A percentile compares a stretch with the other conserved stretches of the same genome.
These are phyloP conservation scores for Ophiostoma quercus DNA, from an alignment of 2,329 filamentous ascomycete genomes.

Conservation along the genomic window DNA sequence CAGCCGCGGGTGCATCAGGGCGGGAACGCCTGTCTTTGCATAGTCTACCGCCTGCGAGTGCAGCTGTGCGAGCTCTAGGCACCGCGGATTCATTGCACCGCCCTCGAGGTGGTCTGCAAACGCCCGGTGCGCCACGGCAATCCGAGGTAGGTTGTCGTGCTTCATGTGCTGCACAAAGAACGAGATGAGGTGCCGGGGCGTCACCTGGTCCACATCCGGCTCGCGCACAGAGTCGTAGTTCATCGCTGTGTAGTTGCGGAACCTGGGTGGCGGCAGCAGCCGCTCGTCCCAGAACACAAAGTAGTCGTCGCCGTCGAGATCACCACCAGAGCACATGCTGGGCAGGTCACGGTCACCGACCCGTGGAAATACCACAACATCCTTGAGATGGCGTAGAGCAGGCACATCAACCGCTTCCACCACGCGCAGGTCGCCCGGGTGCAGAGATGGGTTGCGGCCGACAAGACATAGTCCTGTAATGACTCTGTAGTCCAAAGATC, in stretches of 20 bases:
- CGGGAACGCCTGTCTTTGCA: constrained; percentile 79
- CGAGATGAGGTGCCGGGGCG: constrained; percentile 64
- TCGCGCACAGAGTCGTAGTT: constrained; percentile 60
- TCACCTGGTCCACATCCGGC: constrained; percentile 56
- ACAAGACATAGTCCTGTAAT: constrained; percentile 75
- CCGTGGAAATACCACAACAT: constrained; percentile 78
- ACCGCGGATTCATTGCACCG: constrained; percentile 64
- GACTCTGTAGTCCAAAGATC: constrained; percentile 47
- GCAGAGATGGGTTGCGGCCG: constrained; percentile 87
- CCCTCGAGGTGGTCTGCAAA: constrained; percentile 58
- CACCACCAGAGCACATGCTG: constrained; percentile 93
- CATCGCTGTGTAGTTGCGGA: constrained; percentile 73
- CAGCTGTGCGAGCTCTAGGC: constrained; percentile 67
- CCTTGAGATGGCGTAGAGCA: constrained; percentile 67
- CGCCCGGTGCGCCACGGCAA: constrained; percentile 77
- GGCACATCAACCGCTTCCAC: constrained; percentile 76
- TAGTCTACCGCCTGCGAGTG: constrained; percentile 95
- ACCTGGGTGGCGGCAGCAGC: constrained; percentile 52
- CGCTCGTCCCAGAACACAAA: constrained; percentile 84
- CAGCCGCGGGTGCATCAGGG: constrained; percentile 58
- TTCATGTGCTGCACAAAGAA: constrained; percentile 95
- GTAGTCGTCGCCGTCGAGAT: constrained; percentile 94
- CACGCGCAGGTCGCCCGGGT: constrained; percentile 85
- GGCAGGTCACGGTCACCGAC: constrained; percentile 58
- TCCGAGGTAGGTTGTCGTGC: constrained; percentile 72